Base-by-base conservation (phyloP, 495 filamentous ascomycete genomes). In the Penicillium chermesinum region DNA sequence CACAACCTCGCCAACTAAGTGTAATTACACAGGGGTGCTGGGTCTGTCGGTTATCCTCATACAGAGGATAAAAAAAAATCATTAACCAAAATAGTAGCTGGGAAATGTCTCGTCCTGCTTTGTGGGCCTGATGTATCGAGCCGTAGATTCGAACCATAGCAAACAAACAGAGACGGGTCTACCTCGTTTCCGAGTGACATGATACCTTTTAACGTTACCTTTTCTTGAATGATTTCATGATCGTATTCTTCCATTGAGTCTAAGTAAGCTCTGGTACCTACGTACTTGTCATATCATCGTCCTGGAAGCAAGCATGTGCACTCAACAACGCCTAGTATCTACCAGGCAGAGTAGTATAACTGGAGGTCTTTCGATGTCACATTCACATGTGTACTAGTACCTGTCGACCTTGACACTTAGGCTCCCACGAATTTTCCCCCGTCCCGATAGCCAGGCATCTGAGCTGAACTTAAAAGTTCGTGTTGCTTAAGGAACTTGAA, bases 1-100 rank as follows among this genome's bases (percentile, higher is more conserved):
- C 72, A 81, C 55, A 74, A 85, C 55, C 69, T 89, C 63, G 83
- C 88, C 60, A 79, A 81, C 65, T 82, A 80, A 70, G 60, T 60
- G 52, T 66, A 44, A 51, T 53, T 9, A 38, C 62, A 64, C 65
- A 62, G 62, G 59, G 59, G 55, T 39, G 52, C 48, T 50, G 48
- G 51, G 54, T 36, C 41, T 55, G 49, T 21, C 25, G 42, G 44
- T 41, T 25, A 52, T 57, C 42, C 25, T 47, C 50, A 46, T 22
- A 41, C 42, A 41, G 50, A 42, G 34, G 53, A 50, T 51, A 53
- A 49, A 52, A 54, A 59, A 61, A 56, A 58, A 66, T 46, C 41
- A 48, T 49, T 57, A 59, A 47, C 50, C 51, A 61, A 65, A 69
- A 65, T 50, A 55, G 62, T 62, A 60, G 57, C 53, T 53, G 58